Percentiles rank a stretch among this genome's conserved stretches.
Conservation (phyloP, 345 rosid species). For the Toxicodendron radicans region DNA sequence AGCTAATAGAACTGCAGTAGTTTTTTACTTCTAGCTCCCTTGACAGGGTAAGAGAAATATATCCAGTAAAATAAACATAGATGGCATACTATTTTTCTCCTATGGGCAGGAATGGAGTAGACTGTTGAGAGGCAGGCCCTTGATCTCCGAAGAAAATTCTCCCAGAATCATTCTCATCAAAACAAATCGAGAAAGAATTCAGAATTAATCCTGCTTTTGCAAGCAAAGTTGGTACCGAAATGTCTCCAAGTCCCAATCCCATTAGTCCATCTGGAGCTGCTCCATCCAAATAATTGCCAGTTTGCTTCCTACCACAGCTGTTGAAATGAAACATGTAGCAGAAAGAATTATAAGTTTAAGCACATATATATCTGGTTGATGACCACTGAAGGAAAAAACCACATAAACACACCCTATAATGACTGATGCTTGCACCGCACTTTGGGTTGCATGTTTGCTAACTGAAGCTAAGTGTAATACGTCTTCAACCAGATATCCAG, state of each 20-base stretch:
- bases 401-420: constrained; percentile 10
- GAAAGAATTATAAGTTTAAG: background rate
- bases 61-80: background rate
- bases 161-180: constrained; percentile 29
- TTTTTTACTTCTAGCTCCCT: background rate
- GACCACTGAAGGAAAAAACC: background rate
- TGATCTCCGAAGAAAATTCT: constrained; percentile 31
- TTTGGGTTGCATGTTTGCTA: constrained; percentile 9
- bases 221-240: constrained; percentile 17
- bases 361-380: background rate
- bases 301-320: constrained; percentile 23
- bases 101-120: constrained; percentile 25
- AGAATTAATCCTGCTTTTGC: constrained; percentile 13
- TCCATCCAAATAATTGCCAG: constrained; percentile 17
- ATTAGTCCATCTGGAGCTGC: constrained; percentile 24
- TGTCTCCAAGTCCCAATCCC: constrained; percentile 19
- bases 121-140: constrained; percentile 26
- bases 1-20: background rate
- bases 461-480: constrained; percentile 9
- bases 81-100: constrained; percentile 29
- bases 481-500: constrained; percentile 26
- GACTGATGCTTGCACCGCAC: constrained; percentile 12
- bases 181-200: constrained; percentile 33
- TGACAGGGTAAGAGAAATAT: background rate
- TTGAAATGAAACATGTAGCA: background rate